Conservation (phyloP, 164 flowering plant species). For the Paratinospora sagittata region DNA sequence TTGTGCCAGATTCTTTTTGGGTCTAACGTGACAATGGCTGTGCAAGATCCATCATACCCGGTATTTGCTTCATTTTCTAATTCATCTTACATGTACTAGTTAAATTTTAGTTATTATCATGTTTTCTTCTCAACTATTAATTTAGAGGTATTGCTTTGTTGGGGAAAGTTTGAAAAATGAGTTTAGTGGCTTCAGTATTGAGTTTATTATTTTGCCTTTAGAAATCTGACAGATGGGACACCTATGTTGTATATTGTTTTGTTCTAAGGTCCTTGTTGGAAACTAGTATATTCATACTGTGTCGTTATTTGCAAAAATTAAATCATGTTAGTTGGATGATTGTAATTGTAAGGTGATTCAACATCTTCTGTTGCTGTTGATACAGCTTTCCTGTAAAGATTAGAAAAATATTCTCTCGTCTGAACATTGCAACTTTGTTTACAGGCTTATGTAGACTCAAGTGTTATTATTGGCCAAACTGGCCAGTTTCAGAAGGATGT, state of each 20-base stretch:
- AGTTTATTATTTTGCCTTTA: too few species aligned
- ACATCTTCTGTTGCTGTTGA: too few species aligned
- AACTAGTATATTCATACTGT: too few species aligned
- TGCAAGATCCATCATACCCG: slow-evolving; percentile 97
- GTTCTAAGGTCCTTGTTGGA: too few species aligned
- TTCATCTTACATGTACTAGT: not conserved
- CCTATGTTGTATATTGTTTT: too few species aligned
- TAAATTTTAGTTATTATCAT: not conserved
- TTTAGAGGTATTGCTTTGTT: not conserved
- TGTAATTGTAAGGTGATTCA: too few species aligned
- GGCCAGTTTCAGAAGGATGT: slow-evolving; percentile 68
- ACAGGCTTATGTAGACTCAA: slow-evolving; percentile 94
- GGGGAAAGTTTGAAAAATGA: too few species aligned
- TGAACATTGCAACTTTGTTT: not conserved
- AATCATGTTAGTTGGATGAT: too few species aligned
- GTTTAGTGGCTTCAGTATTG: too few species aligned
- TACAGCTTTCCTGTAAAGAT: too few species aligned
- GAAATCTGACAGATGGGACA: too few species aligned
- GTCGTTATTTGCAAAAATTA: too few species aligned
- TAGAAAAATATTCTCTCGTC: not conserved
- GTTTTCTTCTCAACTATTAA: not conserved
- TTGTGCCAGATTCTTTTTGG: slow-evolving; percentile 70
- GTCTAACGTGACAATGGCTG: slow-evolving; percentile 72
- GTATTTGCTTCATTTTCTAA: slow-evolving; percentile 27
- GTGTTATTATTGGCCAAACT: slow-evolving; percentile 95